Evolutionary conservation across 768 basidiomycete species (phyloP).

Genomic region (Phylloporus arenicola): DNA sequence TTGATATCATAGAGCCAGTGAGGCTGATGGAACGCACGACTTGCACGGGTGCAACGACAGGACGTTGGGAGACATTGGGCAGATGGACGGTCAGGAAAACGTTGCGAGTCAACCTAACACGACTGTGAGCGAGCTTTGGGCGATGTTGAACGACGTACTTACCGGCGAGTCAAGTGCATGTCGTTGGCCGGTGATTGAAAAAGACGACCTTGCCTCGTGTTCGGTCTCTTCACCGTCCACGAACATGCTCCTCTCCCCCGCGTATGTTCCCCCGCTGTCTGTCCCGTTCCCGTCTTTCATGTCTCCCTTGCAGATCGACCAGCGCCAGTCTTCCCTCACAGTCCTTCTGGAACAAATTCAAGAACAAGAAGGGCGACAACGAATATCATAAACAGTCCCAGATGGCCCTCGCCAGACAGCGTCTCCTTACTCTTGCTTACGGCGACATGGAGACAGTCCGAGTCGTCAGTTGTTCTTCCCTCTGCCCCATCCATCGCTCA

Average conservation of each 20-base stretch:
- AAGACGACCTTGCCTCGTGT: constrained; percentile 50
- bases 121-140: too few species aligned
- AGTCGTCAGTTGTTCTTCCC: constrained; percentile 38
- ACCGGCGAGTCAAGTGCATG: constrained; percentile 15
- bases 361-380: constrained; percentile 48
- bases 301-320: constrained; percentile 50
- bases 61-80: constrained; percentile 48
- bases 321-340: constrained; percentile 53
- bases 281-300: constrained; percentile 23
- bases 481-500: constrained; percentile 1
- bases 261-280: constrained; percentile 45
- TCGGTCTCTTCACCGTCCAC: constrained; percentile 22
- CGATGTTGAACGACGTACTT: too few species aligned
- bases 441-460: constrained; percentile 84
- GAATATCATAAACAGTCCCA: constrained; percentile 51
- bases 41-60: constrained; percentile 43
- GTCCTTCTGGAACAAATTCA: constrained; percentile 61
- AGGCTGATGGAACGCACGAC: constrained; percentile 43
- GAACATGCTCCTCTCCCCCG: constrained; percentile 75
- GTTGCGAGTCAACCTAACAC: not conserved
- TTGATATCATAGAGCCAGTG: constrained; percentile 3
- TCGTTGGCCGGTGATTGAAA: not conserved
- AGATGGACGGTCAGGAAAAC: constrained; percentile 46
- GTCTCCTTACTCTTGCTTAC: constrained; percentile 75
- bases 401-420: constrained; percentile 69